Evolutionary conservation across 1,139 yeast genomes (phyloP), one percentile per base, ranked within the genome.

Genomic region (Zygotorulaspora mrakii): DNA sequence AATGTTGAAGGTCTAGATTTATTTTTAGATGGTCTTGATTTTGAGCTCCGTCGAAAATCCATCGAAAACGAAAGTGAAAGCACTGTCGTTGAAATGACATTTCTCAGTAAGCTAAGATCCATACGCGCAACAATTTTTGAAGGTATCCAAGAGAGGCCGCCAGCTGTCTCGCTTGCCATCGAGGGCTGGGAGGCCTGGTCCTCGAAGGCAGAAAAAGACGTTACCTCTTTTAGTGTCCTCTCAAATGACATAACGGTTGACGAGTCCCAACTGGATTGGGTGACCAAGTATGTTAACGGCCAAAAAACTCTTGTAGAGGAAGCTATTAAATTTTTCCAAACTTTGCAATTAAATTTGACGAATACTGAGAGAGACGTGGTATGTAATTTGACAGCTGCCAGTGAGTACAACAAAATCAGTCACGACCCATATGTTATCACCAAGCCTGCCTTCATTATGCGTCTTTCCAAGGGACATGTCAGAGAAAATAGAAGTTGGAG

Each of bases 351-450:
- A 14, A 33, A 37, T 5, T 37, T 44, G 25, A 24, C 33, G 2
- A 41, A 32, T 3, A 37, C 47, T 5, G 51, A 55, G 17, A 57
- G 49, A 34, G 57, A 54, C 20, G 31, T 60, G 6, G 51, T 62
- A 28, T 49, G 61, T n/a, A 67, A 71, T 28, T 62, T 87, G 16
- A 73, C 91, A 0, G 58, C 67, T 20, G 91, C 89, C 0, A 80
- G 91, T 24, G 73, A 71, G 13, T 66, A 68, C 10, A 76, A 70
- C 54, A 70, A 73, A 24, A 75, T 88, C 33, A 79, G 79, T 39
- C 84, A 84, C 52, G 97, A 91, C 55, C 94, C 97, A 0, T 79
- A 86, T 5, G 96, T 87, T 9, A 73, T 91, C 37, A 89, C 96
- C 0, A 80, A 88, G 38, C 96, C 96, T 0, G 84, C 96, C 0